Evolutionary conservation across 2,329 filamentous ascomycete genomes (phyloP), one percentile per base, ranked within the genome.

Genomic region (Boeremia exigua): DNA sequence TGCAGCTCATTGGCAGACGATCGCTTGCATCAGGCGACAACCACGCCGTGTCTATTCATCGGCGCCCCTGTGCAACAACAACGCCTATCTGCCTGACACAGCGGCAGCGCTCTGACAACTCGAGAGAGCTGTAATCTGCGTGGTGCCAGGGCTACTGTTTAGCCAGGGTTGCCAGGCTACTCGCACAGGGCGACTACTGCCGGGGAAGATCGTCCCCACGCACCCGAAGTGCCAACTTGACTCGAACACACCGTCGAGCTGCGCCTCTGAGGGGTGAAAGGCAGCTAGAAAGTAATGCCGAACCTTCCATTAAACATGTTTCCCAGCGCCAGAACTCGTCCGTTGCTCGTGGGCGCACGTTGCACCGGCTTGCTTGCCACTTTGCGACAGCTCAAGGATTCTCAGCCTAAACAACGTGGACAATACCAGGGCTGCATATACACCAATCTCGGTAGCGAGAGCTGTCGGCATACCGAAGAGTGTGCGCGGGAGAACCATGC

Each of bases 391-490:
- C 17, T 33, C 34, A 8, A 25, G 43, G 17, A 25, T 15, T 19
- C 38, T 38, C 34, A 37, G 53, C 43, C 48, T 56, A 45, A 52
- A 59, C 59, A 63, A 58, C 56, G 56, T 58, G 58, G 58, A 28
- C 56, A 56, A 61, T 62, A 54, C 36, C 40, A 47, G 39, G 28
- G 45, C 40, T 62, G 59, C 61, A 63, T 58, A 53, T 54, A 54
- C 19, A 23, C 58, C 56, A 58, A 56, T 58, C 40, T 61, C 58
- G 66, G 66, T 69, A 70, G 66, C 67, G 66, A 70, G 63, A 60
- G 43, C 59, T 50, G 50, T 57, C 52, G 47, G 53, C 53, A 56
- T 56, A 19, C 53, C 53, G 53, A 56, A 52, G 39, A 45, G 56
- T 40, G 59, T 62, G 56, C 54, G 50, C 62, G 49, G 58, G 46